Evolutionary conservation across 2,329 filamentous ascomycete species (phyloP).

Genomic region (Ophiostoma tasmaniense): DNA sequence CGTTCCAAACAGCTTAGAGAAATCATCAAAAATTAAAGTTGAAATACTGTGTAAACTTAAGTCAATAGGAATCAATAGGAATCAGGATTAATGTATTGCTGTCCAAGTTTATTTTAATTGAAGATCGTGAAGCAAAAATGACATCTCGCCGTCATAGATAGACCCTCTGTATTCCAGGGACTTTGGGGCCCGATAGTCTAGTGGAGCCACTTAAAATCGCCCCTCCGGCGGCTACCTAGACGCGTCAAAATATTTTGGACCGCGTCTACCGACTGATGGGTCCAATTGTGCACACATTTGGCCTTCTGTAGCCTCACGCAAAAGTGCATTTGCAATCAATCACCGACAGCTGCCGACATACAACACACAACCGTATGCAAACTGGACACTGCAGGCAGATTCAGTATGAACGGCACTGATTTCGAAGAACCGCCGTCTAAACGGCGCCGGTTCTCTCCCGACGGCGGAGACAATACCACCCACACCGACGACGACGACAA

Average conservation of each 20-base stretch:
- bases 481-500: background rate
- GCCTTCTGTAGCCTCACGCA: background rate
- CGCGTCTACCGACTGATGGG: slow-evolving; percentile 12
- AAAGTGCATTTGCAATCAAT: background rate
- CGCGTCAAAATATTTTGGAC: slow-evolving; percentile 22
- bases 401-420: slow-evolving; percentile 30
- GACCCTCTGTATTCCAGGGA: background rate
- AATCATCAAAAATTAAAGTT: too few relatives aligned
- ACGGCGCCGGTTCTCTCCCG: slow-evolving; percentile 26
- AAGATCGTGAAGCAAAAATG: background rate
- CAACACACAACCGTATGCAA: background rate
- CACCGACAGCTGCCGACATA: background rate
- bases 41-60: too few relatives aligned
- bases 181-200: background rate
- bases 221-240: slow-evolving; percentile 20
- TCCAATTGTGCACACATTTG: background rate
- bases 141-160: background rate
- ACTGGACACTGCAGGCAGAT: slow-evolving; percentile 1
- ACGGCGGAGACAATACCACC: background rate
- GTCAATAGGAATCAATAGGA: too few relatives aligned
- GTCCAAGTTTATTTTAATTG: too few relatives aligned
- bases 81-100: too few relatives aligned
- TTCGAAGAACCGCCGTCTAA: slow-evolving; percentile 30
- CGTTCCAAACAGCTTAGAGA: too few relatives aligned
- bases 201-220: slow-evolving; percentile 24